A percentile compares a stretch with the other conserved stretches of the same genome.
phyloP scores from a whole-genome alignment of 257 asterid species.

The Lavandula angustifolia region DNA sequence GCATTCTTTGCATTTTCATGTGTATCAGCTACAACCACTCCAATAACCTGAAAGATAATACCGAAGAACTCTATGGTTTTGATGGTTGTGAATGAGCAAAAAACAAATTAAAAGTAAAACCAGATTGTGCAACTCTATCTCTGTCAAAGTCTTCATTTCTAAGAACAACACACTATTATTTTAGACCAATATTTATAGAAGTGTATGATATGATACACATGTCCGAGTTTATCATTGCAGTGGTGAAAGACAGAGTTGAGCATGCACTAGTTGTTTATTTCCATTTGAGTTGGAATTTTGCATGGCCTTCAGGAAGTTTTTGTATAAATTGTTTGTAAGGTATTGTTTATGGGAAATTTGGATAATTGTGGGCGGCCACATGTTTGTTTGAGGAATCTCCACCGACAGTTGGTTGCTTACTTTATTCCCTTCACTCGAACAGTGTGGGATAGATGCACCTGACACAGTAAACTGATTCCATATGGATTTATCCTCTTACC shows the following conservation, averaged over 20 bases:
- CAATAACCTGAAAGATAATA: constrained; percentile 65
- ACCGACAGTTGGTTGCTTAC: background rate
- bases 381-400: background rate
- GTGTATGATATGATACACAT: background rate
- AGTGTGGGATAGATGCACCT: background rate
- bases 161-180: background rate
- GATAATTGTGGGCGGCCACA: background rate
- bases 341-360: background rate
- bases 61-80: constrained; percentile 4
- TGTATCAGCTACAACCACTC: constrained; percentile 94
- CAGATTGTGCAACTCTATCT: background rate
- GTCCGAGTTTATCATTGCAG: background rate
- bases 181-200: background rate
- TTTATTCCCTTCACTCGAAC: background rate
- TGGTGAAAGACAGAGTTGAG: background rate
- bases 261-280: no score
- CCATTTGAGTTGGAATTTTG: background rate
- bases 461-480: background rate
- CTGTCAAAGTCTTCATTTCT: constrained; percentile 3
- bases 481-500: background rate
- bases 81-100: constrained; percentile 15
- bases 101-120: constrained; percentile 9
- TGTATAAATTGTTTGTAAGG: background rate
- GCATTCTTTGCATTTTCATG: constrained; percentile 90
- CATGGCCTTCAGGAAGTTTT: background rate